Base-by-base conservation (phyloP, 2,329 filamentous ascomycete genomes). In the Sporothrix brasiliensis region DNA sequence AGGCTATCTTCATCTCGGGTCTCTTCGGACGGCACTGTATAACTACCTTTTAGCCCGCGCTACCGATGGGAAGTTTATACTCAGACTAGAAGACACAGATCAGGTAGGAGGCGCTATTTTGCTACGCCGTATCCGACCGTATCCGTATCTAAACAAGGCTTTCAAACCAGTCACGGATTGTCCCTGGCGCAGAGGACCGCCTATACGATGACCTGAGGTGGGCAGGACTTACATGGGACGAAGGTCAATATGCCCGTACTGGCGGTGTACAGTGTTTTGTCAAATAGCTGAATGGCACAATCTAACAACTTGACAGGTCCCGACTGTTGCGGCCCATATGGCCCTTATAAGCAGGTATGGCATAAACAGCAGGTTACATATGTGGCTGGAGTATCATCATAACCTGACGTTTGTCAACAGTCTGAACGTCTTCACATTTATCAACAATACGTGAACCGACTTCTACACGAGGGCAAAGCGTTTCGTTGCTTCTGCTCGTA, bases 11-110 rank as follows among this genome's bases (percentile, higher is more conserved):
- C 95, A 99, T 80, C 84, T 99, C 14, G 95, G 95, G 4, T 97
- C 94, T 0, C 80, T 99, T 49, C 86, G 95, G 71, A 99, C 95
- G 0, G 96, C 96, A 0, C 81, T 99, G n/a, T 98, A 93, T 83
- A 98, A 97, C 77, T 97, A 94, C 75, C 83, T 99, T 4, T 85
- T 97, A n/a, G 94, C 95, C 0, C 92, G 90, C 76, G 88, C 91
- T 2, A 97, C 95, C 0, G 90, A 91, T 4, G 95, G 95, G 7
- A 91, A 97, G 78, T 99, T 99, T 76, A 81, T 99, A 13, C 82
- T 99, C 66, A 89, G 95, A 11, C 89, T 99, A 73, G 95, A 99
- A 82, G 95, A 99, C 79, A 99, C 95, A 4, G 95, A 98, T 80
- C 92, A 92, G 85, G 92, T 93, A 80, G 39, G 11, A 39, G 10